Base-by-base conservation (phyloP, 2,329 filamentous ascomycete genomes). In the Cladophialophora bantiana region DNA sequence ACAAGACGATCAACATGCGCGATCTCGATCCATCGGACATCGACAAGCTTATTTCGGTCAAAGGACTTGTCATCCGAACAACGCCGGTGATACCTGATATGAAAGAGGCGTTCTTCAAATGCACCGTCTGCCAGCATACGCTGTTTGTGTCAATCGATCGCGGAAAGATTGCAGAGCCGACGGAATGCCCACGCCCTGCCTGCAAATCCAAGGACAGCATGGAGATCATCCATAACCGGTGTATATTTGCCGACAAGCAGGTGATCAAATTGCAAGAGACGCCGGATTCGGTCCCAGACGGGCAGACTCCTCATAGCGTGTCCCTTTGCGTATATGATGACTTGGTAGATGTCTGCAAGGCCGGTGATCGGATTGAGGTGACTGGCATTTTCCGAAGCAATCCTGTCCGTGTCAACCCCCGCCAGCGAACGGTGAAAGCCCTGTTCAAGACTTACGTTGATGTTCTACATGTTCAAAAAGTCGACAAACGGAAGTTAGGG, bases 211-310 rank as follows among this genome's bases (percentile, higher is more conserved):
- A 90, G 77, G 98, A 99, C 80, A 97, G 94, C 1, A 98, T 99
- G 94, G 92, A 97, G 76, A 96, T 99, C 72, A 86, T 98, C 20
- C 95, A 99, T 83, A 99, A 99, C 79, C 90, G 95, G 68, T 98
- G 93, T 73, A 87, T 88, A 7, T 99, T 99, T 75, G 90, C 94
- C 63, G 95, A 99, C 78, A 99, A 99, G 83, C 95, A 99, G 78
- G 93, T 99, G 67, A 97, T 99, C 81, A 99, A 99, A 79, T 84
- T 99, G 48, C 95, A 99, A 79, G 95, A 99, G 79, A 99, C 95
- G 0, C 95, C 95, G 0, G 95, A 99, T 78, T 92, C 89, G 42
- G 91, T 99, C 18, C 95, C 95, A 57, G 91, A 97, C 71, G 95
- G 95, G 18, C 95, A 99, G 80, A 99, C 95, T 20, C 95, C 95